phyloP scores from a whole-genome alignment of 179 eudicot genomes.

The Nepenthes alata region DNA sequence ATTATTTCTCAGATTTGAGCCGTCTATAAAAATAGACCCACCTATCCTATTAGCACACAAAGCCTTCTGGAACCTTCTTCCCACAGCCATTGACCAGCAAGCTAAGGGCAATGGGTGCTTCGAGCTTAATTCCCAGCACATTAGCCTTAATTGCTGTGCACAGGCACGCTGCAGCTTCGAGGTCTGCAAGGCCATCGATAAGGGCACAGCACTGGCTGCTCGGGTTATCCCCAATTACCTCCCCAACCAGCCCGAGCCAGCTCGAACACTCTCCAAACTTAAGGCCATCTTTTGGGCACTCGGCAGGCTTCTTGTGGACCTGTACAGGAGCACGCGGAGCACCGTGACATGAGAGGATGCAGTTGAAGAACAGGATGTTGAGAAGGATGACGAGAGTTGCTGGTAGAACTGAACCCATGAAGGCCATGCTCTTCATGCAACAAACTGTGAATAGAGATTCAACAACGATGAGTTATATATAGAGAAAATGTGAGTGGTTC shows the following conservation, averaged over 20 bases:
- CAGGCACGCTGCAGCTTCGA: slow-evolving; percentile 75
- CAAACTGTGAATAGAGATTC: too few relatives aligned
- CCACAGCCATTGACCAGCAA: slow-evolving; percentile 56
- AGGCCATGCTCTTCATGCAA: background rate
- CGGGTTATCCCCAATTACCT: slow-evolving; percentile 67
- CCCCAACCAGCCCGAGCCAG: slow-evolving; percentile 73
- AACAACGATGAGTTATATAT: too few relatives aligned
- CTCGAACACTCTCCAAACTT: slow-evolving; percentile 81
- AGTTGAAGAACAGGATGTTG: slow-evolving; percentile 24
- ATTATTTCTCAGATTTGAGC: too few relatives aligned
- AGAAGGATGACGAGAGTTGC: slow-evolving; percentile 18
- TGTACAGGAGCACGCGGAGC: slow-evolving; percentile 24
- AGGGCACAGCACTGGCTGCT: slow-evolving; percentile 53
- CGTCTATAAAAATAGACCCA: too few relatives aligned
- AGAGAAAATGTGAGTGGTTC: too few relatives aligned
- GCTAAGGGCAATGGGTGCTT: slow-evolving; percentile 50
- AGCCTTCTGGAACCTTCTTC: slow-evolving; percentile 65
- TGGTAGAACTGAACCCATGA: slow-evolving; percentile 8
- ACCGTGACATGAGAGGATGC: slow-evolving; percentile 20
- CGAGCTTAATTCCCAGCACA: slow-evolving; percentile 40
- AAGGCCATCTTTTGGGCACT: slow-evolving; percentile 68
- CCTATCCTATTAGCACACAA: slow-evolving; percentile 20
- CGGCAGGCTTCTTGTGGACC: slow-evolving; percentile 9
- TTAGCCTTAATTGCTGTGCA: slow-evolving; percentile 79
- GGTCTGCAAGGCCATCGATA: slow-evolving; percentile 52